phyloP scores from a whole-genome alignment of 495 filamentous ascomycete species.

The Haplographium delicatum region DNA sequence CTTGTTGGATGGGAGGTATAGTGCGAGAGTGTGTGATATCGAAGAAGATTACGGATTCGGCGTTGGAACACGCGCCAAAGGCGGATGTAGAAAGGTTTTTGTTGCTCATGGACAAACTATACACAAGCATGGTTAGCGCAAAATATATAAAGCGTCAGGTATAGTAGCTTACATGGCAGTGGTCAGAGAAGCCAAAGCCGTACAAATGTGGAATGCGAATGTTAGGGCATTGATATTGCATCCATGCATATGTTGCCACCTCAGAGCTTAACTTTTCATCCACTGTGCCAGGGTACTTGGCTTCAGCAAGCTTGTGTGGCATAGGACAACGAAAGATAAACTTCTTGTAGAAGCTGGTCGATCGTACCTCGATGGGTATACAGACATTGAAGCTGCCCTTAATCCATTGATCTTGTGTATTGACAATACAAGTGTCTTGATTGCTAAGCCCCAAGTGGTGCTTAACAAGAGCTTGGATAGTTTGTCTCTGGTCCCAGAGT shows the following conservation, averaged over 20 bases:
- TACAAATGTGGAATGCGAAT: constrained; percentile 30
- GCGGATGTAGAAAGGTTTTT: constrained; percentile 25
- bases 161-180: constrained; percentile 22
- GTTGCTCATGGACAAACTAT: constrained; percentile 31
- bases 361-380: constrained; percentile 30
- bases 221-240: constrained; percentile 30
- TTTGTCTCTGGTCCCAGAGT: constrained; percentile 5
- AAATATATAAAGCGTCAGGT: constrained; percentile 10
- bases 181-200: constrained; percentile 32
- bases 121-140: constrained; percentile 12
- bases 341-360: constrained; percentile 16
- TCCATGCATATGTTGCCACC: constrained; percentile 32
- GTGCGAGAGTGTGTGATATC: constrained; percentile 23
- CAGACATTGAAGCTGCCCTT: constrained; percentile 40
- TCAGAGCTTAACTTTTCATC: constrained; percentile 38
- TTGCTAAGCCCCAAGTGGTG: constrained; percentile 6
- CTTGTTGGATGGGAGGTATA: constrained; percentile 23
- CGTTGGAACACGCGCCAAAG: constrained; percentile 25
- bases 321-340: constrained; percentile 35
- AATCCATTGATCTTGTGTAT: constrained; percentile 28
- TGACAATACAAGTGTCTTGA: constrained; percentile 9
- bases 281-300: constrained; percentile 29
- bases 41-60: constrained; percentile 21
- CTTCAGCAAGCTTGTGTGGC: constrained; percentile 35
- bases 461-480: neutral